Evolutionary conservation across 768 basidiomycete genomes (phyloP).

Genomic region (Sutorius australiensis): DNA sequence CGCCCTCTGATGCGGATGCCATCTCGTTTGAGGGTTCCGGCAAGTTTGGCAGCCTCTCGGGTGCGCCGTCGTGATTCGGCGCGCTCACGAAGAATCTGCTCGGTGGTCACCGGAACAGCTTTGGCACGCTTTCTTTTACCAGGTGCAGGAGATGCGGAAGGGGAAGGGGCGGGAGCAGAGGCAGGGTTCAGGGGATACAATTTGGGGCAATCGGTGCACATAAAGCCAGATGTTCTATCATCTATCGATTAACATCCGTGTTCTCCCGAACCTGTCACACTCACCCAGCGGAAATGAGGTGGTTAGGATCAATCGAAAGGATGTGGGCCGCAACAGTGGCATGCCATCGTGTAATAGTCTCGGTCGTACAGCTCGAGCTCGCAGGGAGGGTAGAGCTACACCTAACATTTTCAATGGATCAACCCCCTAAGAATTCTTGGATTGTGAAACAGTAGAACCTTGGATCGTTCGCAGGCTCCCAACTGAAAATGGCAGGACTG

Average conservation of each 20-base stretch:
- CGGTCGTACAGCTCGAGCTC: conserved; percentile 42
- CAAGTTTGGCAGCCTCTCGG: conserved; percentile 33
- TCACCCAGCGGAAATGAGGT: conserved; percentile 62
- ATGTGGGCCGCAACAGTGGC: conserved; percentile 43
- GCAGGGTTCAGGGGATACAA: conserved; percentile 39
- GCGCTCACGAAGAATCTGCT: conserved; percentile 45
- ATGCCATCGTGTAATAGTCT: conserved; percentile 58
- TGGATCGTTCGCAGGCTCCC: conserved; percentile 67
- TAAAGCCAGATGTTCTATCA: conserved; percentile 52
- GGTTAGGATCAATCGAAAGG: conserved; percentile 51
- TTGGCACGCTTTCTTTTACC: conserved; percentile 36
- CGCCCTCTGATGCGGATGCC: conserved; percentile 55
- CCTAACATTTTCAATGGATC: conserved; percentile 28
- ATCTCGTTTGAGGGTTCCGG: conserved; percentile 31
- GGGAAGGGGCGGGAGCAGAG: conserved; percentile 35
- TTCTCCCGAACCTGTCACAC: conserved; percentile 12
- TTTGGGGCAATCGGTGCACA: conserved; percentile 56
- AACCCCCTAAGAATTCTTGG: background rate
- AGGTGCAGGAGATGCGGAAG: conserved; percentile 40
- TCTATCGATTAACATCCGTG: background rate
- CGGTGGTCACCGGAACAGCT: conserved; percentile 43
- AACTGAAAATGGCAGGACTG: conserved; percentile 47
- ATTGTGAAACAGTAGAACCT: conserved; percentile 35
- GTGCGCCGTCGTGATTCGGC: conserved; percentile 46
- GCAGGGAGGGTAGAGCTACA: conserved; percentile 54